Conservation (phyloP, 2,329 filamentous ascomycete species). For the Hymenoscyphus salicellus region DNA sequence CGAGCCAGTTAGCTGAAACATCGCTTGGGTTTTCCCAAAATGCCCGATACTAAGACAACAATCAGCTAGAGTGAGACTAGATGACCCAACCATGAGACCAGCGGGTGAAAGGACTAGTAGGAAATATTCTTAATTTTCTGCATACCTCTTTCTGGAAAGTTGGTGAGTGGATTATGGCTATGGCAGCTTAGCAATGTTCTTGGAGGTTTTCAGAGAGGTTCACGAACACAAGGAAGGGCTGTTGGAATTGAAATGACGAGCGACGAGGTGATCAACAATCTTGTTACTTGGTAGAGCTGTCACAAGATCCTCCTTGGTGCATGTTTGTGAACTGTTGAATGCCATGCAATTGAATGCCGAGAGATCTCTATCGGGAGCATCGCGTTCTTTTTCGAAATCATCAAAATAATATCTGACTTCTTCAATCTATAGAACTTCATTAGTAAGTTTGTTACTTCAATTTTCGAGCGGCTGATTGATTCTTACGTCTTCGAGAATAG, state of each 20-base stretch:
- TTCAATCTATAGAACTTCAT: constrained; percentile 48
- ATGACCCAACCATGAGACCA: background rate
- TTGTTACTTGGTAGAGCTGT: constrained; percentile 46
- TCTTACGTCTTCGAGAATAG: constrained; percentile 58
- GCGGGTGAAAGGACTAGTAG: too few relatives aligned
- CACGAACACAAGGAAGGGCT: constrained; percentile 50
- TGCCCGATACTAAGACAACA: constrained; percentile 41
- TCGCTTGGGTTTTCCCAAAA: constrained; percentile 48
- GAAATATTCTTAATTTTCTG: constrained; percentile 1
- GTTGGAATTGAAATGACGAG: constrained; percentile 52
- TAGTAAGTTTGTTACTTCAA: background rate
- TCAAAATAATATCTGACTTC: constrained; percentile 58
- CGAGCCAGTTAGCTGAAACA: constrained; percentile 47
- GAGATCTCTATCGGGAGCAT: constrained; percentile 34
- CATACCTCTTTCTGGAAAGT: constrained; percentile 47
- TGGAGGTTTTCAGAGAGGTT: background rate
- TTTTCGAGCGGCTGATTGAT: background rate
- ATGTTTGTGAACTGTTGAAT: constrained; percentile 38
- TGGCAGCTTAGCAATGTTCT: constrained; percentile 6
- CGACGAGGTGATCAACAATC: constrained; percentile 50
- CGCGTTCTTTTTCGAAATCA: constrained; percentile 38
- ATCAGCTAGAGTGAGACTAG: constrained; percentile 9
- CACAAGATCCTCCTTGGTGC: constrained; percentile 47
- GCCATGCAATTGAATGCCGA: constrained; percentile 38
- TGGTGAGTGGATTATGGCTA: constrained; percentile 53